These are phyloP conservation scores for Trichoderma sp. DNA, from an alignment of 2,329 filamentous ascomycete species.

Conservation along the genomic window DNA sequence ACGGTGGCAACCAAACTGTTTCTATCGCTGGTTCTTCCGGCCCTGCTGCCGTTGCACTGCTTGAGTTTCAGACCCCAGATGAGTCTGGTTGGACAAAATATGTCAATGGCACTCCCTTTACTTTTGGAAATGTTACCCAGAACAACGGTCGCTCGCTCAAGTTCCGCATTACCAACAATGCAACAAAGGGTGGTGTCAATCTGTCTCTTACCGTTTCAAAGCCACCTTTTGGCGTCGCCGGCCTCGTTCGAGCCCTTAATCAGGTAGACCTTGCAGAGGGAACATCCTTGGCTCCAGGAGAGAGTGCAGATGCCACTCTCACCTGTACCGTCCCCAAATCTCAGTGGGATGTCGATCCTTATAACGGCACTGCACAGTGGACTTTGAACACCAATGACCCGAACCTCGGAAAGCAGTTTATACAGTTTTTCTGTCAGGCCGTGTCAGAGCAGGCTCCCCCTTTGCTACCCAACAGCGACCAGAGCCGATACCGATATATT, in stretches of 20 bases:
- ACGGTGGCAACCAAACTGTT: conserved; percentile 48
- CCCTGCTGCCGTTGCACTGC: conserved; percentile 45
- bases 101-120: conserved; percentile 43
- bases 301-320: conserved; percentile 50
- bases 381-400: conserved; percentile 57
- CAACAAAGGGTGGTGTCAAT: conserved; percentile 41
- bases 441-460: conserved; percentile 53
- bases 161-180: conserved; percentile 53
- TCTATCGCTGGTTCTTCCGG: conserved; percentile 50
- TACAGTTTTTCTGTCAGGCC: conserved; percentile 52
- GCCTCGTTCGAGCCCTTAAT: conserved; percentile 53
- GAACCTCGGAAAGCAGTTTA: conserved; percentile 48
- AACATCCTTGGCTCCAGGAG: conserved; percentile 45
- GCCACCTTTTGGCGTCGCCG: conserved; percentile 54
- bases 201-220: conserved; percentile 59
- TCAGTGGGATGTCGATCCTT: conserved; percentile 55
- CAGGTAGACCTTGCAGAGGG: conserved; percentile 58
- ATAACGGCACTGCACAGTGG: conserved; percentile 49
- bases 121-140: conserved; percentile 54
- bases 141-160: conserved; percentile 47
- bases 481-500: conserved; percentile 49
- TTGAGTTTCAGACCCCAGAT: conserved; percentile 55
- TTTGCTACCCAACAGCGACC: conserved; percentile 38
- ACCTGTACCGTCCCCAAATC: conserved; percentile 55
- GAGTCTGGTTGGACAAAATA: conserved; percentile 51